Evolutionary conservation across 805 yeast species (phyloP).

Genomic region (Candida verbasci): DNA sequence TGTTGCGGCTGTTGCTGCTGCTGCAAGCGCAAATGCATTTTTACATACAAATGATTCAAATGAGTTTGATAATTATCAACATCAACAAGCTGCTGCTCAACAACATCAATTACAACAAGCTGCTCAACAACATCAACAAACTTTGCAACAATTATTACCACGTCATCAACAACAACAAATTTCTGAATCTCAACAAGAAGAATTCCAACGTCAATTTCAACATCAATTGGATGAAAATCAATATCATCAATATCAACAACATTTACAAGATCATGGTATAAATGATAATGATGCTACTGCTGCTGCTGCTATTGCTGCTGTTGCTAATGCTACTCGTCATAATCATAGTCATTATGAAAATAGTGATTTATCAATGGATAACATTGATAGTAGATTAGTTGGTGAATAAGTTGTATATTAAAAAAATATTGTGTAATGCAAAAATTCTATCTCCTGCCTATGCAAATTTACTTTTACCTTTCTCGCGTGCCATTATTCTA

Average conservation of each 20-base stretch:
- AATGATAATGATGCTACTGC: conserved; percentile 12
- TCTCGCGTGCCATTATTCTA: too few relatives aligned
- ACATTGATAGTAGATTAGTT: conserved; percentile 41
- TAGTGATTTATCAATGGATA: conserved; percentile 37
- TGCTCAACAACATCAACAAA: conserved; percentile 17
- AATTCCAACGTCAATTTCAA: conserved; percentile 22
- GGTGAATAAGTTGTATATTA: conserved; percentile 26
- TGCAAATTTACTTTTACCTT: too few relatives aligned
- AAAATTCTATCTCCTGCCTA: too few relatives aligned
- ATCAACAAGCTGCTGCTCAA: conserved; percentile 6
- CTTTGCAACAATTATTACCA: conserved; percentile 17
- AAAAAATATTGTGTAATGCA: neutral
- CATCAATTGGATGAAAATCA: conserved; percentile 20
- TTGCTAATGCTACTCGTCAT: conserved; percentile 38
- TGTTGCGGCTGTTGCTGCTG: conserved; percentile 12
- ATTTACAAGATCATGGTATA: conserved; percentile 20
- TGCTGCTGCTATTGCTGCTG: conserved; percentile 34
- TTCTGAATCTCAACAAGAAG: conserved; percentile 13
- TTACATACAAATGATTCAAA: conserved; percentile 19
- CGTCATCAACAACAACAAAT: conserved; percentile 19
- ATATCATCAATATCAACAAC: conserved; percentile 25
- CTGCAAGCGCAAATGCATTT: conserved; percentile 19
- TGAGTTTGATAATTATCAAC: conserved; percentile 11
- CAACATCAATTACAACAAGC: conserved; percentile 9
- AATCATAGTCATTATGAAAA: conserved; percentile 19